Evolutionary conservation across 2,329 filamentous ascomycete genomes (phyloP).

Genomic region (Xylariaceae sp.): DNA sequence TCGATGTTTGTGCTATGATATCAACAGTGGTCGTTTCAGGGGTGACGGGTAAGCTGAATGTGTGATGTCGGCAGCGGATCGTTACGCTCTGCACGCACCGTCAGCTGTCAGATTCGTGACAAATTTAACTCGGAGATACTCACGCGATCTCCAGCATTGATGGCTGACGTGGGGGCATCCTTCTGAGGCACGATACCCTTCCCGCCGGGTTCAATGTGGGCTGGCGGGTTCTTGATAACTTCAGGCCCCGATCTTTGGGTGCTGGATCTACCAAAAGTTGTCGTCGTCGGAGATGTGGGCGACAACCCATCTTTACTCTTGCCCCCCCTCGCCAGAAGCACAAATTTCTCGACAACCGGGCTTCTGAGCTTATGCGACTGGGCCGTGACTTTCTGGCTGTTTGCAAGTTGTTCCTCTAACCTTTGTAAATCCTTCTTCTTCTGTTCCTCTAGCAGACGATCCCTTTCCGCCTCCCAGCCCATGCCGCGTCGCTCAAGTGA

Average conservation of each 20-base stretch:
- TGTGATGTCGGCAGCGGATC: constrained; percentile 74
- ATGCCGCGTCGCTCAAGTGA: constrained; percentile 40
- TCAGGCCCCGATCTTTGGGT: constrained; percentile 28
- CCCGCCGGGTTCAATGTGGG: constrained; percentile 52
- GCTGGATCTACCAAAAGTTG: constrained; percentile 43
- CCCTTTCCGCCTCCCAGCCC: constrained; percentile 55
- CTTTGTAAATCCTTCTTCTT: constrained; percentile 56
- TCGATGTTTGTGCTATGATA: constrained; percentile 71
- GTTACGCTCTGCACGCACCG: constrained; percentile 63
- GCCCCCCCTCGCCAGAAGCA: constrained; percentile 52
- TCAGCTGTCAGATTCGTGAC: constrained; percentile 37
- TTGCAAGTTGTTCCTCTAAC: constrained; percentile 52
- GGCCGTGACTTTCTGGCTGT: constrained; percentile 38
- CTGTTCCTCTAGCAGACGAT: constrained; percentile 57
- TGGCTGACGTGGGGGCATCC: constrained; percentile 81
- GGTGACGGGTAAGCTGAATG: constrained; percentile 74
- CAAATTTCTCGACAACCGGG: constrained; percentile 57
- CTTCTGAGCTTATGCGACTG: constrained; percentile 44
- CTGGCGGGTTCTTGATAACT: constrained; percentile 35
- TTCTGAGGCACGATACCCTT: constrained; percentile 58
- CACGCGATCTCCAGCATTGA: constrained; percentile 80
- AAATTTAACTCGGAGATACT: constrained; percentile 44
- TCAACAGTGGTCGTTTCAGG: constrained; percentile 77
- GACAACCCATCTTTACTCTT: constrained; percentile 49
- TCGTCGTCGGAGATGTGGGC: constrained; percentile 40